Percentiles rank a stretch among this genome's conserved stretches.
These are phyloP conservation scores for Trifolium fragiferum DNA, from an alignment of 306 rosid species.

Conservation along the genomic window DNA sequence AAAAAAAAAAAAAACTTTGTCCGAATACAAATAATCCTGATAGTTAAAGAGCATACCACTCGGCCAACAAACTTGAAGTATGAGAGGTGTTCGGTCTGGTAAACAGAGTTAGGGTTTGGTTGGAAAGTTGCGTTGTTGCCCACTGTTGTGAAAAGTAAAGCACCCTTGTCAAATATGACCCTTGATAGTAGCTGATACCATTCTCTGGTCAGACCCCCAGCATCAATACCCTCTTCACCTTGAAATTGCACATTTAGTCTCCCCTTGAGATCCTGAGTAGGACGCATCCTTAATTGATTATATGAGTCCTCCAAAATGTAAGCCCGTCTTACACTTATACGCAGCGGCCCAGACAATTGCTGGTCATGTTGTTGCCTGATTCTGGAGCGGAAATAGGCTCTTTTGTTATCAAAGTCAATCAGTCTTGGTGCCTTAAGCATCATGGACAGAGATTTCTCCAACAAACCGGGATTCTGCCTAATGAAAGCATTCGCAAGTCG, in stretches of 20 bases:
- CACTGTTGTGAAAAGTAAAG: conserved; percentile 95
- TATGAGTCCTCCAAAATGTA: conserved; percentile 98
- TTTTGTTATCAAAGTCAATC: conserved; percentile 95
- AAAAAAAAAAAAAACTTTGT: too few relatives aligned
- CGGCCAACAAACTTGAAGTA: conserved; percentile 99
- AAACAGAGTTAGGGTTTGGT: conserved; percentile 97
- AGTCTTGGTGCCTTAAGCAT: conserved; percentile 95
- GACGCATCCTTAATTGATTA: conserved; percentile 94
- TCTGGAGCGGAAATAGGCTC: conserved; percentile 94
- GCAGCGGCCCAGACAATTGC: conserved; percentile 84
- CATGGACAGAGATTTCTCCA: conserved; percentile 97
- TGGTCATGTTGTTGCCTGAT: conserved; percentile 97
- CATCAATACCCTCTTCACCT: conserved; percentile 99
- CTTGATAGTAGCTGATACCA: conserved; percentile 98
- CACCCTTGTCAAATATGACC: conserved; percentile 96
- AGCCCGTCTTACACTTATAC: conserved; percentile 91
- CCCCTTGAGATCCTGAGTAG: conserved; percentile 88
- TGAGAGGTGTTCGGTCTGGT: conserved; percentile 98
- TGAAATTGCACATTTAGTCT: conserved; percentile 95
- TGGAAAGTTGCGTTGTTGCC: conserved; percentile 96
- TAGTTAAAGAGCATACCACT: conserved; percentile 67
- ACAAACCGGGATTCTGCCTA: conserved; percentile 90
- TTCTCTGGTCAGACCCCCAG: conserved; percentile 98
- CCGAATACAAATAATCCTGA: background rate
- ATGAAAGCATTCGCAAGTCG: conserved; percentile 92